phyloP scores from a whole-genome alignment of 768 basidiomycete genomes.

The Suillus subaureus region DNA sequence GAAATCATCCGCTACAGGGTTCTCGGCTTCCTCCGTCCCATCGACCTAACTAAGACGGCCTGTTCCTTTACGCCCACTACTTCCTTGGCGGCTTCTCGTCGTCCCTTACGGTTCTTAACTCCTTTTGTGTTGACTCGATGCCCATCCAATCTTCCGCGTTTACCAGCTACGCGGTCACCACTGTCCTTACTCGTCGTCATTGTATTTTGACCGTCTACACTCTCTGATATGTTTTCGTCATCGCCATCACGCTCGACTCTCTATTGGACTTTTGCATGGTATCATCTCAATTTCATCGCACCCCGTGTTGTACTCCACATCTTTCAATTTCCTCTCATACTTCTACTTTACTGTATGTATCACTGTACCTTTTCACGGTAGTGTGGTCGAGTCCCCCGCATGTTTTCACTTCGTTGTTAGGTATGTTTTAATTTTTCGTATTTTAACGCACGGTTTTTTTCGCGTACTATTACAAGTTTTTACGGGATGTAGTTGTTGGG shows the following conservation, averaged over 20 bases:
- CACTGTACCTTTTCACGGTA: conserved; percentile 1
- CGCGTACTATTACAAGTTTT: neutral
- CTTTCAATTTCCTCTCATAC: neutral
- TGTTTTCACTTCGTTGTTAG: neutral
- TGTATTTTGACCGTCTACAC: neutral
- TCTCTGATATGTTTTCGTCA: neutral
- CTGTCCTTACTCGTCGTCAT: conserved; percentile 6
- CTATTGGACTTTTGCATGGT: neutral
- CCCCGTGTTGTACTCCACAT: conserved; percentile 2
- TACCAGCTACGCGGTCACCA: neutral
- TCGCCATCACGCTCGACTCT: conserved; percentile 1
- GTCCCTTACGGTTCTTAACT: neutral
- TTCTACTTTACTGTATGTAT: neutral
- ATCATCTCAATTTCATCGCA: conserved; percentile 1
- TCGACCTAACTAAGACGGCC: neutral
- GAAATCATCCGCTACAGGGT: neutral
- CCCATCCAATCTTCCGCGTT: neutral
- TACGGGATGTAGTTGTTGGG: neutral
- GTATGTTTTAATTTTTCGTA: neutral
- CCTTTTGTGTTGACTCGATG: neutral
- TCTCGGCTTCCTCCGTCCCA: neutral
- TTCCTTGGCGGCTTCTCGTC: neutral
- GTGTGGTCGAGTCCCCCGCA: neutral
- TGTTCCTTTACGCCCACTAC: neutral
- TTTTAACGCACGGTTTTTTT: conserved; percentile 1